These are phyloP conservation scores for Tanacetum coccineum DNA, from an alignment of 129 eudicot species.

Conservation along the genomic window DNA sequence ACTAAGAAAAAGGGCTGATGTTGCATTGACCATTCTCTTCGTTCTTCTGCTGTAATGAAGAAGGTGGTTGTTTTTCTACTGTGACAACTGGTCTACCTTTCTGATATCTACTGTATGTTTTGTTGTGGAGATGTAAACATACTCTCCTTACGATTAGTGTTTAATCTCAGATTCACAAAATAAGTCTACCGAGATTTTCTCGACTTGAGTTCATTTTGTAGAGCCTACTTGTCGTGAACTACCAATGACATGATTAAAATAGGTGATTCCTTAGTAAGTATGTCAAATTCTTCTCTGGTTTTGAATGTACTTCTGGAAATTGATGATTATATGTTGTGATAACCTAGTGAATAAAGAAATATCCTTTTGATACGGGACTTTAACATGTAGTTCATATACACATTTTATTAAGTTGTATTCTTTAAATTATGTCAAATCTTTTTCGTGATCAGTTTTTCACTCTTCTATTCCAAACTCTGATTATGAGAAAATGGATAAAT, in stretches of 20 bases:
- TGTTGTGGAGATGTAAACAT: conserved; percentile 32
- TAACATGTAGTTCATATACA: no score
- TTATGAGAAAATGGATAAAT: not conserved
- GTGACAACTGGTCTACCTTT: conserved; percentile 18
- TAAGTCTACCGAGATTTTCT: conserved; percentile 25
- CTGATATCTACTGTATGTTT: conserved; percentile 29
- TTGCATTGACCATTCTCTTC: conserved; percentile 27
- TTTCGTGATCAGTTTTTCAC: no score
- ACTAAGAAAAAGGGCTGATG: conserved; percentile 73
- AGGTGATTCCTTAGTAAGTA: not conserved
- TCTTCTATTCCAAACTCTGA: not conserved
- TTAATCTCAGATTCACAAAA: conserved; percentile 19
- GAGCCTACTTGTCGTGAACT: conserved; percentile 22
- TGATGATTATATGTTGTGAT: not conserved
- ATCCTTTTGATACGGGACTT: not conserved
- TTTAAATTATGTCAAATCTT: no score
- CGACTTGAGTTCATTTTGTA: conserved; percentile 8
- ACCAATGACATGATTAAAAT: not conserved
- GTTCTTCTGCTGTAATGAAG: conserved; percentile 19
- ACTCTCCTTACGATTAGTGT: conserved; percentile 16
- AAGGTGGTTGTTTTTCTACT: conserved; percentile 12
- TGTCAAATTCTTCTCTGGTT: not conserved
- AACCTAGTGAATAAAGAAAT: not conserved
- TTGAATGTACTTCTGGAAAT: conserved; percentile 9
- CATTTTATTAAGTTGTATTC: no score